These are phyloP conservation scores for Scutellaria galericulata DNA, from an alignment of 257 asterid genomes.

Conservation along the genomic window DNA sequence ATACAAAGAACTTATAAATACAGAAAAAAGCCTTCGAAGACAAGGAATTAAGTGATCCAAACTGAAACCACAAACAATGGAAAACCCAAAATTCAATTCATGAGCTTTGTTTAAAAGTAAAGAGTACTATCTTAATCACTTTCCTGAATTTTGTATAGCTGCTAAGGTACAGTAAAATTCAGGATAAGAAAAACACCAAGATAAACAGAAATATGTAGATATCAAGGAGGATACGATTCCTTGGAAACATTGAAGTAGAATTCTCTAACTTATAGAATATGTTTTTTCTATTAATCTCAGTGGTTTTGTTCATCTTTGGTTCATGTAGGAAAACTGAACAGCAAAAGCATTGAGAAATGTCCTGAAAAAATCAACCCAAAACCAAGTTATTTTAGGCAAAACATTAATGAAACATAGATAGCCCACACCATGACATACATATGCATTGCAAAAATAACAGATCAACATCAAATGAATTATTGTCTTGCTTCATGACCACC, in stretches of 20 bases:
- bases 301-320: constrained; percentile 50
- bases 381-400: background rate
- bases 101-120: background rate
- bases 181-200: background rate
- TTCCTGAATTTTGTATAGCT: background rate
- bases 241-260: constrained; percentile 63
- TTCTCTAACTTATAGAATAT: constrained; percentile 63
- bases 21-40: constrained; percentile 22
- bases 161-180: constrained; percentile 8
- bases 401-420: constrained; percentile 24
- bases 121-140: background rate
- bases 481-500: background rate
- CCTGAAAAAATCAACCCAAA: constrained; percentile 52
- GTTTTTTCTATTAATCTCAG: constrained; percentile 60
- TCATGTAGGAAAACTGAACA: constrained; percentile 56
- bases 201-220: constrained; percentile 33
- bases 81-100: constrained; percentile 7
- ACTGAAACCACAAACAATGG: no score
- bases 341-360: constrained; percentile 52
- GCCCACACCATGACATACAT: background rate
- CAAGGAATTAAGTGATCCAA: background rate
- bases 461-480: background rate
- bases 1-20: constrained; percentile 16
- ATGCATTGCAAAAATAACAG: no score
- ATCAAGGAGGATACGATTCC: constrained; percentile 76